These are phyloP conservation scores for Pestalotiopsis sp. DNA, from an alignment of 2,329 filamentous ascomycete species.

Conservation along the genomic window DNA sequence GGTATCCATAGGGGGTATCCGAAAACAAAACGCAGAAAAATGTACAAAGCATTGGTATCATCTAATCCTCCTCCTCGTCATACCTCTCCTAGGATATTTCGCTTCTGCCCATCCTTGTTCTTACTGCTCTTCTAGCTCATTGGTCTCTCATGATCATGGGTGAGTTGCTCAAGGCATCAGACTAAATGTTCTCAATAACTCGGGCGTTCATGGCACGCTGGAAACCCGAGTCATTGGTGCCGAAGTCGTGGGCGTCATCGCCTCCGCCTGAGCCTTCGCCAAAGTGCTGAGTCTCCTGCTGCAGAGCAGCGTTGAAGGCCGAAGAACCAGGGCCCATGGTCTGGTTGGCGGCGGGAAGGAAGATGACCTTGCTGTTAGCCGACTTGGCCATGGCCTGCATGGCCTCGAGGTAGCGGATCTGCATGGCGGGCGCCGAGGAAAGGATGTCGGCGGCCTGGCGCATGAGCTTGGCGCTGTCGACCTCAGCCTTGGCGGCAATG, in stretches of 20 bases:
- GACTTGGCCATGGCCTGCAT: conserved; percentile 99
- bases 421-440: conserved; percentile 91
- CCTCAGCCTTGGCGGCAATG: conserved; percentile 94
- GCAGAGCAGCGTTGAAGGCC: conserved; percentile 45
- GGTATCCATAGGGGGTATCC: conserved; percentile 33
- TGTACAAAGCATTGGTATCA: not conserved
- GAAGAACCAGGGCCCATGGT: conserved; percentile 48
- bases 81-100: conserved; percentile 1
- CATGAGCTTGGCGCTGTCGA: conserved; percentile 94
- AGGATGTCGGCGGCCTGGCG: conserved; percentile 92
- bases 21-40: conserved; percentile 14
- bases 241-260: conserved; percentile 50
- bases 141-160: too few relatives aligned
- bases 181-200: conserved; percentile 84
- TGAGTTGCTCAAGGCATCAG: too few relatives aligned
- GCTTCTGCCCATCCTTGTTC: not conserved
- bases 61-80: not conserved
- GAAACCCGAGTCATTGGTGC: conserved; percentile 63
- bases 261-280: conserved; percentile 43
- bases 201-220: conserved; percentile 81
- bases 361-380: conserved; percentile 86
- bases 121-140: too few relatives aligned
- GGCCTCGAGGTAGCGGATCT: conserved; percentile 95
- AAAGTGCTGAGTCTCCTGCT: conserved; percentile 39
- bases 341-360: conserved; percentile 70